Evolutionary conservation across 2,329 filamentous ascomycete species (phyloP).

Genomic region (Botrytis squamosa): DNA sequence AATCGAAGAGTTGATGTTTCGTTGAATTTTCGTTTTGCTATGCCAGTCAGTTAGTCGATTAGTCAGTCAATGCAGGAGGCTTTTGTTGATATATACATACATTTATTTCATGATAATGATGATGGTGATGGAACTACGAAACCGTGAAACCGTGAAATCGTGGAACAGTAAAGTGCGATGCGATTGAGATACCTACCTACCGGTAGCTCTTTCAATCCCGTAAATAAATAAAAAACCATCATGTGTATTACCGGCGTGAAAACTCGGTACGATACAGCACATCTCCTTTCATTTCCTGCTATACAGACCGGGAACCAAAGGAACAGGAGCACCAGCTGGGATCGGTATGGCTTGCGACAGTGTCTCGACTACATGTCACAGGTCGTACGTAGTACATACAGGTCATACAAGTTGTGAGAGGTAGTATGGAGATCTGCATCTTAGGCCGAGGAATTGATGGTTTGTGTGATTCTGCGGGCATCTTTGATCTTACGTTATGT

Average conservation of each 20-base stretch:
- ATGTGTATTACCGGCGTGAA: too few species aligned
- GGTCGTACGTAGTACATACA: neutral
- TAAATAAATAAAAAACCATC: too few species aligned
- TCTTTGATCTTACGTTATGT: neutral
- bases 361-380: neutral
- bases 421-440: neutral
- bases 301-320: too few species aligned
- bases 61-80: slow-evolving; percentile 23
- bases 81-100: slow-evolving; percentile 13
- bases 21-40: neutral
- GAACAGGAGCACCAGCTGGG: neutral
- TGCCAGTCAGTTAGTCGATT: slow-evolving; percentile 18
- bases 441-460: too few species aligned
- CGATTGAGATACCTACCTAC: neutral
- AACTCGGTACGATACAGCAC: neutral
- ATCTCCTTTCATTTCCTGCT: too few species aligned
- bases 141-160: neutral
- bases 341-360: neutral
- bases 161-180: neutral
- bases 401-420: neutral
- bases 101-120: neutral
- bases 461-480: neutral
- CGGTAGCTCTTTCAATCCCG: neutral
- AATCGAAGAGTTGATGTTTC: neutral
- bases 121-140: neutral